A percentile compares a stretch with the other conserved stretches of the same genome.
Evolutionary conservation across 345 rosid species (phyloP).

Genomic region (Brassica cretica): DNA sequence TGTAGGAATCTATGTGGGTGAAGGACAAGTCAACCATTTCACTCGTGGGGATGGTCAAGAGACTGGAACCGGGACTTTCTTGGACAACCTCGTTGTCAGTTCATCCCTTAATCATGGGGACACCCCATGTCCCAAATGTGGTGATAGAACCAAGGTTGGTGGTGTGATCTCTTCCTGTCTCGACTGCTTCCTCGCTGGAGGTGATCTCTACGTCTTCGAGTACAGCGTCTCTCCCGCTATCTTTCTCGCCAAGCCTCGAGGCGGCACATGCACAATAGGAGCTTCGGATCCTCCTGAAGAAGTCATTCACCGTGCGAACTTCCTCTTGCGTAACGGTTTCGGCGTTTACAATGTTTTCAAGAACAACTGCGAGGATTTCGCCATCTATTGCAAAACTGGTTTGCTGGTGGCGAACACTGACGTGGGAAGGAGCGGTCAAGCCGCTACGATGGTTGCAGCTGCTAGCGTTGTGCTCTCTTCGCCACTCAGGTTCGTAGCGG

Average conservation of each 20-base stretch:
- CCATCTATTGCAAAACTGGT: constrained; percentile 85
- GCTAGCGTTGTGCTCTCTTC: constrained; percentile 51
- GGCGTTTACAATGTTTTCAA: constrained; percentile 71
- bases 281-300: constrained; percentile 61
- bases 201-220: constrained; percentile 66
- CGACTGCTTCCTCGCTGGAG: constrained; percentile 71
- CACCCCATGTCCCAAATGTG: constrained; percentile 64
- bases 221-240: constrained; percentile 53
- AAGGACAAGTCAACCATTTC: constrained; percentile 79
- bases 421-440: constrained; percentile 85
- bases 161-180: constrained; percentile 76
- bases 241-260: constrained; percentile 71
- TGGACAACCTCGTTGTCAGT: constrained; percentile 65
- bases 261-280: constrained; percentile 77
- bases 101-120: constrained; percentile 44
- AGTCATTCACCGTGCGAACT: constrained; percentile 63
- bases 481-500: constrained; percentile 61
- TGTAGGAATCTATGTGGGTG: constrained; percentile 72
- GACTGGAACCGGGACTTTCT: constrained; percentile 70
- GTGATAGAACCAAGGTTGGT: constrained; percentile 49
- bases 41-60: constrained; percentile 80
- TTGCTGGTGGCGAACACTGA: constrained; percentile 57
- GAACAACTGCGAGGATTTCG: constrained; percentile 88
- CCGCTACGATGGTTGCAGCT: constrained; percentile 56
- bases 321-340: constrained; percentile 70